phyloP scores from a whole-genome alignment of 352 stramenopile genomes.

The Globisporangium abappressorium region DNA sequence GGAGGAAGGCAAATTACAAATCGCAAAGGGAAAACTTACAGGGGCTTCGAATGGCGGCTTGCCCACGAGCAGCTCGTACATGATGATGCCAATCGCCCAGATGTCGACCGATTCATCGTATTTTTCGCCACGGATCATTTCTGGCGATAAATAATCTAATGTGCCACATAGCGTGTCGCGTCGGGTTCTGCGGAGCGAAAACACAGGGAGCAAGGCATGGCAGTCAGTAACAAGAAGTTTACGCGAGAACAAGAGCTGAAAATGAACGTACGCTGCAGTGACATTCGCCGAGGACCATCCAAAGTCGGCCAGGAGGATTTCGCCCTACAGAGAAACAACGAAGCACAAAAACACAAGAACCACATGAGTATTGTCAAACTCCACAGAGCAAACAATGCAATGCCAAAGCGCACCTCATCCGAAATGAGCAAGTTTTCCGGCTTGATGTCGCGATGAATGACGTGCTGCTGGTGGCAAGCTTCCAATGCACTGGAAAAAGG shows the following conservation, averaged over 20 bases:
- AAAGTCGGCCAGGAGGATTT: slow-evolving; percentile 99
- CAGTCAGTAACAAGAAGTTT: neutral
- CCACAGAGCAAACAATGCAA: neutral
- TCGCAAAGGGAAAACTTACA: slow-evolving; percentile 27
- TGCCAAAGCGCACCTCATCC: slow-evolving; percentile 35
- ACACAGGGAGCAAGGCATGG: neutral
- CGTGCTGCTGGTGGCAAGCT: slow-evolving; percentile 74
- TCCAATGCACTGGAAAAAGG: slow-evolving; percentile 40
- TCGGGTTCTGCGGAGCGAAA: slow-evolving; percentile 49
- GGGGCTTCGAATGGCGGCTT: slow-evolving; percentile 96
- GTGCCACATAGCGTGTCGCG: slow-evolving; percentile 98
- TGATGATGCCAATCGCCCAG: slow-evolving; percentile 98
- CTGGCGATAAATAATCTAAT: slow-evolving; percentile 98
- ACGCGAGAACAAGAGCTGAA: neutral
- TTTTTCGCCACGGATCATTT: slow-evolving; percentile 98
- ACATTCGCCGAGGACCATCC: slow-evolving; percentile 95
- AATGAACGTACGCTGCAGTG: slow-evolving; percentile 50
- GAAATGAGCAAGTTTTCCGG: slow-evolving; percentile 93
- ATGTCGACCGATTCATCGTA: slow-evolving; percentile 99
- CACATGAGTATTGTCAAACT: neutral
- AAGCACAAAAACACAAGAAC: neutral
- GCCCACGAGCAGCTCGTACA: slow-evolving; percentile 98
- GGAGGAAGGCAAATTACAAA: neutral
- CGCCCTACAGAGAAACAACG: slow-evolving; percentile 38
- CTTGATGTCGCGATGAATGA: slow-evolving; percentile 95